Evolutionary conservation across 768 basidiomycete genomes (phyloP), one percentile per base, ranked within the genome.

Genomic region (Naganishia kalamii): DNA sequence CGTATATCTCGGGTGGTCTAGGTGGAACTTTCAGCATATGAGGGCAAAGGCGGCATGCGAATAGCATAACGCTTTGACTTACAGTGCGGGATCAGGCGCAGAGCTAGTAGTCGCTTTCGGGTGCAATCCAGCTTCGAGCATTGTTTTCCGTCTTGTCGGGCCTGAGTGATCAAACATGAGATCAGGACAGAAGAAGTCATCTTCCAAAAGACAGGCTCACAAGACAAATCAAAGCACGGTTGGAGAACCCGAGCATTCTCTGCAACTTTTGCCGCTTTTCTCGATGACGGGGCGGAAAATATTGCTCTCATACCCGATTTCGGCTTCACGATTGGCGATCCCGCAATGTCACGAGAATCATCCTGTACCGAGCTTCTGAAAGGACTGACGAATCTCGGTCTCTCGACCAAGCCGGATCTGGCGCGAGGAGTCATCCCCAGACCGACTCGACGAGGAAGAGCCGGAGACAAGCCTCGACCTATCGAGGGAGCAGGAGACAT

Each of bases 1-100:
- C 49, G 64, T 35, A 68, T 15, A 78, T 66, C 33, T 75, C 75
- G 1, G 60, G 61, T 10, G 77, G 74, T 33, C 76, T 77, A n/a
- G n/a, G 40, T 25, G 15, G 4, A 32, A 7, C 15, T n/a, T n/a
- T n/a, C n/a, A n/a, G n/a, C n/a, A n/a, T n/a, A n/a, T n/a, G n/a
- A n/a, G n/a, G n/a, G n/a, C n/a, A n/a, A n/a, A n/a, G n/a, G n/a
- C n/a, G n/a, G n/a, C n/a, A n/a, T n/a, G n/a, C n/a, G n/a, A n/a
- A n/a, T n/a, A n/a, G n/a, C n/a, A 50, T 1, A 19, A 6, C 15
- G 23, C 33, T 33, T 43, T 33, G 32, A 63, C 46, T 23, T 15
- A 61, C 63, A 51, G 30, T 54, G 51, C 63, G n/a, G 51, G 4
- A 7, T 44, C 21, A 27, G 29, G 15, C 15, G 61, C 19, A 29